Evolutionary conservation across 495 filamentous ascomycete species (phyloP), one percentile per base, ranked within the genome.

Genomic region (Parathielavia appendiculata): DNA sequence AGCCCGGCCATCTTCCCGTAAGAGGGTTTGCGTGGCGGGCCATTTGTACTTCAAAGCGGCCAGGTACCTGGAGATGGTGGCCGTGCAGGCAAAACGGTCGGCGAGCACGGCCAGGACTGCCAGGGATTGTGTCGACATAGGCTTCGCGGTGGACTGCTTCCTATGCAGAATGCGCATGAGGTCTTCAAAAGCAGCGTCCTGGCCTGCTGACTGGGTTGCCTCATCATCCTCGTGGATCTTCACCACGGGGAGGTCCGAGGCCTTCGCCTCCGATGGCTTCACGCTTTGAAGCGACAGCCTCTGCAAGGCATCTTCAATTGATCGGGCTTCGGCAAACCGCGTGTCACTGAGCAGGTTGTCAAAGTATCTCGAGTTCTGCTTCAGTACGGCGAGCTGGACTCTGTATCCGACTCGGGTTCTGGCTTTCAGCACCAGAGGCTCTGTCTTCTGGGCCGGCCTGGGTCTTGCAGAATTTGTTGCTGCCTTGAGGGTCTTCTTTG

Each of bases 41-140:
- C 77, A 82, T 60, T 76, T 79, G 59, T 47, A 78, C 54, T 74
- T 77, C 57, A 77, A 70, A 6, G 51, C 49, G 22, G 53, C 73
- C 2, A 86, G 58, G 60, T 77, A 81, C 41, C 65, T 69, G 1
- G 74, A 66, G 6, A 87, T 71, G 3, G 69, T 62, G 38, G 74
- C 51, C 2, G 79, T 56, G 58, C 79, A 81, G 61, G 83, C 80
- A 64, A 87, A 86, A 39, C 83, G 76, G 63, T 89, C 86, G 1
- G 84, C 85, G 26, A 88, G 72, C n/a, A 88, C 73, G 14, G 81
- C 79, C 23, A 89, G 70, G n/a, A 83, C 79, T 11, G 83, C 79
- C 9, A 88, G 68, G 51, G 81, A 80, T 8, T 73, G 63, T 59
- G 87, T 73, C 12, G 79, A 69, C 17, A 70, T 47, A 45, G 69